Conservation (phyloP, 352 stramenopile genomes). For the Globisporangium splendens region DNA sequence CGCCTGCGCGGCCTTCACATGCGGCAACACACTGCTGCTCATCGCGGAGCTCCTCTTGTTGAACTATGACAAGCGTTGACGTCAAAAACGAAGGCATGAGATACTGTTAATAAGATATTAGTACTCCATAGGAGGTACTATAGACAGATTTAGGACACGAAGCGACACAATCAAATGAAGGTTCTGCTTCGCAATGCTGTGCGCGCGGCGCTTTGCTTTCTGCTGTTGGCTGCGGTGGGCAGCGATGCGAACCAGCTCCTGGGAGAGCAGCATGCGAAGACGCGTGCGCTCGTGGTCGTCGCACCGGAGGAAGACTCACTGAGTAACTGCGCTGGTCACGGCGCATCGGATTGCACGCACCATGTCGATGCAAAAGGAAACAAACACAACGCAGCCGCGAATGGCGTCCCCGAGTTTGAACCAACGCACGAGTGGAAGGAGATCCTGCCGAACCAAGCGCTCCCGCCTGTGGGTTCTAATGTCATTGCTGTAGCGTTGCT, state of each 20-base stretch:
- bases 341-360: not conserved
- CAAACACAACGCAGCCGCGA: not conserved
- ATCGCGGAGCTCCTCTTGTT: not conserved
- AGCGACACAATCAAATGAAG: not conserved
- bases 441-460: constrained; percentile 44
- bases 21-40: constrained; percentile 19
- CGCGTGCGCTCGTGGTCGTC: constrained; percentile 9
- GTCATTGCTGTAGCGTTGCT: not conserved
- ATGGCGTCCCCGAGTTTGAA: constrained; percentile 46
- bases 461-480: constrained; percentile 30
- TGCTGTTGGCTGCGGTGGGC: not conserved
- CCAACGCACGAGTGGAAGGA: constrained; percentile 59
- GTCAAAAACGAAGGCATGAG: not conserved
- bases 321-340: constrained; percentile 6
- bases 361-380: constrained; percentile 9
- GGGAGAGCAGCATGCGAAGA: not conserved
- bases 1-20: constrained; percentile 29
- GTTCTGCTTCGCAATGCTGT: constrained; percentile 1
- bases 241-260: not conserved
- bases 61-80: constrained; percentile 6
- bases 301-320: constrained; percentile 3
- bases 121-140: constrained; percentile 1
- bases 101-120: not conserved
- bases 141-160: not conserved
- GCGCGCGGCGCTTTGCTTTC: constrained; percentile 12